These are phyloP conservation scores for Phytophthora vignae DNA, from an alignment of 352 stramenopile species.

Conservation along the genomic window DNA sequence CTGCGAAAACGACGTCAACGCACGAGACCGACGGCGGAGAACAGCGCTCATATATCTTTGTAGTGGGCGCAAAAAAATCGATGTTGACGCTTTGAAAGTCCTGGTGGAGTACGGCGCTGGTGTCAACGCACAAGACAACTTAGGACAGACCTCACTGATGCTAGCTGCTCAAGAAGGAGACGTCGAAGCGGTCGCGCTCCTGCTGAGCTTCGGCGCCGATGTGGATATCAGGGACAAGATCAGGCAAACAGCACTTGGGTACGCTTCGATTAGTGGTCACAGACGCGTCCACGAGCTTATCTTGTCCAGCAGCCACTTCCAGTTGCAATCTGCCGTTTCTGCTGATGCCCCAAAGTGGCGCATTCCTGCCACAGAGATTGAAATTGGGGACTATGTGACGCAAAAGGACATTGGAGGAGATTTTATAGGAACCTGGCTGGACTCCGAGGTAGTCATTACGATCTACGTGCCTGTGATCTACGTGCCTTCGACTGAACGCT, in stretches of 20 bases:
- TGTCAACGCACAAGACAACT: neutral
- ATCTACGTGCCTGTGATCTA: neutral
- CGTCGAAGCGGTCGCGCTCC: neutral
- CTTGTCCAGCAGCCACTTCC: neutral
- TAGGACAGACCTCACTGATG: constrained; percentile 2
- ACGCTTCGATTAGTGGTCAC: neutral
- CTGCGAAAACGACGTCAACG: constrained; percentile 5
- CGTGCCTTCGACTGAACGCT: neutral
- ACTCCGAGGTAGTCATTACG: constrained; percentile 5
- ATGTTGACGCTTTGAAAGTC: neutral
- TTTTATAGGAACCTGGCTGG: constrained; percentile 7
- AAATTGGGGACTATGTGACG: constrained; percentile 4
- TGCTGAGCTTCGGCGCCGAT: neutral
- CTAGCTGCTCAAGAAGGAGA: neutral
- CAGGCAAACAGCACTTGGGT: neutral
- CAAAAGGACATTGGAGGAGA: neutral
- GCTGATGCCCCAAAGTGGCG: neutral
- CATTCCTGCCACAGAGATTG: constrained; percentile 11
- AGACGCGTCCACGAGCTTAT: neutral
- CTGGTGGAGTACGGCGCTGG: constrained; percentile 8
- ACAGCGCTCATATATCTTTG: constrained; percentile 8
- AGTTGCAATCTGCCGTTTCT: neutral
- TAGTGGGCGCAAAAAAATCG: no score
- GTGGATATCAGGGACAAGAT: neutral
- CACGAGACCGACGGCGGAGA: neutral